Percentiles rank a stretch among this genome's conserved stretches.
Evolutionary conservation across 345 rosid species (phyloP).

Genomic region (Carallia brachiata): DNA sequence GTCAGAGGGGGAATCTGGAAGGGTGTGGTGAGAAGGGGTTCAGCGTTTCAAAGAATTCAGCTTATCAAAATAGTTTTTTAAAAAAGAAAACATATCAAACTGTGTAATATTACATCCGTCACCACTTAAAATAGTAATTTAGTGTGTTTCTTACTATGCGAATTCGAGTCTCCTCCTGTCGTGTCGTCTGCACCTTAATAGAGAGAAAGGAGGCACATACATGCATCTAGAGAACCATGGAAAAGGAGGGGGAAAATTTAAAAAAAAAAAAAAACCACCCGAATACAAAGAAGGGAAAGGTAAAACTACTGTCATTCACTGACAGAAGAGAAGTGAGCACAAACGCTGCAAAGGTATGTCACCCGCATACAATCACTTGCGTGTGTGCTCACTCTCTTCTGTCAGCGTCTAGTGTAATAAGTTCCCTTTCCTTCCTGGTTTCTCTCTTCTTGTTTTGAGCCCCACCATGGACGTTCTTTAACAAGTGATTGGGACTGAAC

Average conservation of each 20-base stretch:
- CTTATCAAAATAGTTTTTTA: too few relatives aligned
- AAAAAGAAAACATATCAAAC: too few relatives aligned
- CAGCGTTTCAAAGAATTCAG: too few relatives aligned
- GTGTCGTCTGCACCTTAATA: too few relatives aligned
- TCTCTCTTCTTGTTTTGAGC: not conserved
- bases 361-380: conserved; percentile 10
- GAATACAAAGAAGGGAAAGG: not conserved
- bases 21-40: too few relatives aligned
- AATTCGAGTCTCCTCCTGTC: too few relatives aligned
- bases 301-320: not conserved
- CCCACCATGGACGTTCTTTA: not conserved
- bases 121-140: too few relatives aligned
- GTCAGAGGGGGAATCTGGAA: too few relatives aligned
- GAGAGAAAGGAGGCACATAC: too few relatives aligned
- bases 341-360: conserved; percentile 14
- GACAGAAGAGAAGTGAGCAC: conserved; percentile 22
- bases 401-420: conserved; percentile 1
- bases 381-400: conserved; percentile 20
- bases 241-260: not conserved
- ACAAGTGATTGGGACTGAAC: not conserved
- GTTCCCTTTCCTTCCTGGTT: not conserved
- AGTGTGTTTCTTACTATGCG: too few relatives aligned
- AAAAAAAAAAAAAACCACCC: not conserved
- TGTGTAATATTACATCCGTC: too few relatives aligned
- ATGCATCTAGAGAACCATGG: not conserved